Evolutionary conservation across 257 asterid species (phyloP).

Genomic region (Asclepias syriaca): DNA sequence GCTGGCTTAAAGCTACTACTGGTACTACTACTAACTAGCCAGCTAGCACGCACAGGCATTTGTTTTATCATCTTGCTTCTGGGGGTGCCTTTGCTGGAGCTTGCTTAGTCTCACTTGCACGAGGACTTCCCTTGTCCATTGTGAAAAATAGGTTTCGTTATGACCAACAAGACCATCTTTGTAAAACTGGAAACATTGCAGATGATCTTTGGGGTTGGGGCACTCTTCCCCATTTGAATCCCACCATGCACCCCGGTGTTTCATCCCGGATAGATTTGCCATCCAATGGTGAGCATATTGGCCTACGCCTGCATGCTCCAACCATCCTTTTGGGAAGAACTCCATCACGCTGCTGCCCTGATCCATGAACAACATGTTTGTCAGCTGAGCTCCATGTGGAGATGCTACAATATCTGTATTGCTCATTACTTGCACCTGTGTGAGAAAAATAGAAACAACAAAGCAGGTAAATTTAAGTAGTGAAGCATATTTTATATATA

Average conservation of each 20-base stretch:
- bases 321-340: slow-evolving; percentile 43
- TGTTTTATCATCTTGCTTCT: slow-evolving; percentile 5
- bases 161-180: slow-evolving; percentile 34
- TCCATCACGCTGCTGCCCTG: slow-evolving; percentile 32
- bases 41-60: slow-evolving; percentile 13
- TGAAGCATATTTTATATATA: no score
- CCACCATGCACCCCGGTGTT: slow-evolving; percentile 40
- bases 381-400: slow-evolving; percentile 39
- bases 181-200: slow-evolving; percentile 25
- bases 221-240: slow-evolving; percentile 27
- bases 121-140: slow-evolving; percentile 34
- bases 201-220: slow-evolving; percentile 21
- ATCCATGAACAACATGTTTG: slow-evolving; percentile 35
- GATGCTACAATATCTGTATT: slow-evolving; percentile 37
- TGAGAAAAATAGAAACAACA: no score
- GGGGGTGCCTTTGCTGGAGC: slow-evolving; percentile 15
- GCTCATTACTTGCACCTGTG: no score
- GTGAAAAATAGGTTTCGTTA: slow-evolving; percentile 29
- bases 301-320: slow-evolving; percentile 28
- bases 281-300: slow-evolving; percentile 38
- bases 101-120: slow-evolving; percentile 22
- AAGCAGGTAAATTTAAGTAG: no score
- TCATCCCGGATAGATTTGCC: slow-evolving; percentile 37
- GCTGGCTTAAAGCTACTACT: not conserved
- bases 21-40: no score